phyloP scores from a whole-genome alignment of 2,329 filamentous ascomycete species.

The Stenocarpella maydis region DNA sequence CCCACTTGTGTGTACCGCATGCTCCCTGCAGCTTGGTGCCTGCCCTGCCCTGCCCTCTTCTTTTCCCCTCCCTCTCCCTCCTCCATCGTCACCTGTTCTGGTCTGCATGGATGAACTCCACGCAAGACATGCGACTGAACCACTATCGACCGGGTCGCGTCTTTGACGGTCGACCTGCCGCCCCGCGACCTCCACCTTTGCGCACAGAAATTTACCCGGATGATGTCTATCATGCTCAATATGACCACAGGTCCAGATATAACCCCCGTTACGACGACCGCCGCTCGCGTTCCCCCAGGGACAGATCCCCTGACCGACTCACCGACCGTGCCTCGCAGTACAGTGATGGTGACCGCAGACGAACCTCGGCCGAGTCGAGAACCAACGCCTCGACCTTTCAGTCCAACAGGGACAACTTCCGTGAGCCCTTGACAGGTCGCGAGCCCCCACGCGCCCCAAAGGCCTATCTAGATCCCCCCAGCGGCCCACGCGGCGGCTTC shows the following conservation, averaged over 20 bases:
- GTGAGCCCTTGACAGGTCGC: conserved; percentile 62
- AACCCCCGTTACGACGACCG: conserved; percentile 68
- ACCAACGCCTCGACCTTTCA: conserved; percentile 68
- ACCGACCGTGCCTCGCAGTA: conserved; percentile 62
- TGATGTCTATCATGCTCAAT: conserved; percentile 40
- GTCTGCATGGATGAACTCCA: conserved; percentile 14
- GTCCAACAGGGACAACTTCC: conserved; percentile 65
- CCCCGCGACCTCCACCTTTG: conserved; percentile 32
- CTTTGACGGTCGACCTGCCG: conserved; percentile 28
- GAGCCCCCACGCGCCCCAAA: conserved; percentile 86
- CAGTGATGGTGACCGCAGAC: conserved; percentile 72
- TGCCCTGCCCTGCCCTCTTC: not conserved
- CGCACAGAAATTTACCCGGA: conserved; percentile 33
- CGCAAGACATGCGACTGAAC: conserved; percentile 33
- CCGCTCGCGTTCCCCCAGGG: conserved; percentile 71
- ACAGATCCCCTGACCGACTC: conserved; percentile 75
- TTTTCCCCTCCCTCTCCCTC: not conserved
- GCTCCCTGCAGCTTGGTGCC: conserved; percentile 5
- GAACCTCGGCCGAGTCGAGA: conserved; percentile 67
- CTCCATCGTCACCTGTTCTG: not conserved
- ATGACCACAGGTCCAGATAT: conserved; percentile 60
- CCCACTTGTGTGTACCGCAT: not conserved
- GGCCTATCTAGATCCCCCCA: conserved; percentile 75
- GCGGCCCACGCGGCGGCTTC: conserved; percentile 73
- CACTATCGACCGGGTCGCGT: conserved; percentile 34